These are phyloP conservation scores for Albugo laibachii DNA, from an alignment of 352 stramenopile species.

Conservation along the genomic window DNA sequence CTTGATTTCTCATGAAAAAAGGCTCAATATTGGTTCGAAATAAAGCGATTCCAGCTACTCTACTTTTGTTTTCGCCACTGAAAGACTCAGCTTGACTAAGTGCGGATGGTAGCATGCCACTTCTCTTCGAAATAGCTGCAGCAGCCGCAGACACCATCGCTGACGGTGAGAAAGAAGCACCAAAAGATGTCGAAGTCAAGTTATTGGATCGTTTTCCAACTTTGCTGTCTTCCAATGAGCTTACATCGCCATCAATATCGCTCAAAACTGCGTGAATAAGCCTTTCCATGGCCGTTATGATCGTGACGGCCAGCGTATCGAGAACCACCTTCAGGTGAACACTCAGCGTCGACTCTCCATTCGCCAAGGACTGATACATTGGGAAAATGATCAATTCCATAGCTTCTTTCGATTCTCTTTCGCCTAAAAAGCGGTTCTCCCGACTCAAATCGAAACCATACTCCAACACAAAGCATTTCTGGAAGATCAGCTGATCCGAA, in stretches of 20 bases:
- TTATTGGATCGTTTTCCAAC: conserved; percentile 4
- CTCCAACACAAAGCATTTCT: conserved; percentile 70
- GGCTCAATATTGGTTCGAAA: conserved; percentile 26
- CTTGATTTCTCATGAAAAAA: too few relatives aligned
- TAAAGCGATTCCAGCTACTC: conserved; percentile 20
- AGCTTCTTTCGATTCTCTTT: conserved; percentile 33
- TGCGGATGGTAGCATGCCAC: too few relatives aligned
- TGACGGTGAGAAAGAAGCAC: background rate
- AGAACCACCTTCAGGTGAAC: conserved; percentile 65
- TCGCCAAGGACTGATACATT: conserved; percentile 40
- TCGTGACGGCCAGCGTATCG: conserved; percentile 58
- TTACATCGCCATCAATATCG: conserved; percentile 6
- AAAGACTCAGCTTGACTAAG: conserved; percentile 8
- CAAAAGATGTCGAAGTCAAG: background rate
- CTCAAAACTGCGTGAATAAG: conserved; percentile 37
- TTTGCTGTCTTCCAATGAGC: conserved; percentile 8
- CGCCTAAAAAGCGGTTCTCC: conserved; percentile 4
- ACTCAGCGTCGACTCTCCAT: conserved; percentile 49
- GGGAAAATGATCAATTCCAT: conserved; percentile 69
- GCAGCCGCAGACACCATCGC: background rate
- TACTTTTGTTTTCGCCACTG: conserved; percentile 6
- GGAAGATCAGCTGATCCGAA: too few relatives aligned
- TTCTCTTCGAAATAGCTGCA: background rate
- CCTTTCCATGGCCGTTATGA: conserved; percentile 68
- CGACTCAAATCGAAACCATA: conserved; percentile 35